Percentiles rank a stretch among this genome's conserved stretches.
phyloP scores from a whole-genome alignment of 2,329 filamentous ascomycete species.

The Blumeriella jaapii region DNA sequence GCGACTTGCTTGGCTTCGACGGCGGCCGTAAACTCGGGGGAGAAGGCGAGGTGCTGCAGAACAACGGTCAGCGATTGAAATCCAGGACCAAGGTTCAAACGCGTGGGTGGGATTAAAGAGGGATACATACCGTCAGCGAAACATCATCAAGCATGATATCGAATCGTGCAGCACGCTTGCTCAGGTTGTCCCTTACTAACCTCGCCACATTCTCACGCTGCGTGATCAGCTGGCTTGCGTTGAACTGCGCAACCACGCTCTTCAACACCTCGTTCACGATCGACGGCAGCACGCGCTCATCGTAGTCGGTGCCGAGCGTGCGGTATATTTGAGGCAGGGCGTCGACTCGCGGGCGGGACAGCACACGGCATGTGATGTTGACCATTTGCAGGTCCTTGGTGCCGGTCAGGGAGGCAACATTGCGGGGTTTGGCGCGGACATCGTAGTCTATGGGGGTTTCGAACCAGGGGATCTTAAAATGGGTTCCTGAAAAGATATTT shows the following conservation, averaged over 20 bases:
- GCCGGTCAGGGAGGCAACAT: constrained; percentile 90
- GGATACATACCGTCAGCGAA: constrained; percentile 69
- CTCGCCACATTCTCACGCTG: constrained; percentile 94
- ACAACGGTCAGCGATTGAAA: no score
- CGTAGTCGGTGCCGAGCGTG: constrained; percentile 89
- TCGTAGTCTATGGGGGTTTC: constrained; percentile 96
- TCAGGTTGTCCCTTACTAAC: constrained; percentile 86
- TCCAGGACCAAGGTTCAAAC: no score
- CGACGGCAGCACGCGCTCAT: constrained; percentile 89
- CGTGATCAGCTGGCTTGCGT: constrained; percentile 94
- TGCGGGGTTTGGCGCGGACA: constrained; percentile 93
- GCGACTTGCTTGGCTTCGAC: constrained; percentile 66
- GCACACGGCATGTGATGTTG: constrained; percentile 99
- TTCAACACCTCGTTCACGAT: constrained; percentile 99
- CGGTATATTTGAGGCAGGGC: constrained; percentile 95
- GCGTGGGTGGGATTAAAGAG: no score
- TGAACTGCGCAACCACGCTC: constrained; percentile 98
- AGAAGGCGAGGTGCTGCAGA: constrained; percentile 66
- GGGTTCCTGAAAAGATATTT: constrained; percentile 54
- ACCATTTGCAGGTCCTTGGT: constrained; percentile 99
- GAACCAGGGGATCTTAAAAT: constrained; percentile 91
- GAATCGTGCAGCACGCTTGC: constrained; percentile 83
- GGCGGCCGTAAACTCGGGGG: constrained; percentile 61
- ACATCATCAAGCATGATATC: constrained; percentile 98
- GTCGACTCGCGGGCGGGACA: constrained; percentile 78